These are phyloP conservation scores for Aspergillus nomiae DNA, from an alignment of 2,329 filamentous ascomycete species.

Conservation along the genomic window DNA sequence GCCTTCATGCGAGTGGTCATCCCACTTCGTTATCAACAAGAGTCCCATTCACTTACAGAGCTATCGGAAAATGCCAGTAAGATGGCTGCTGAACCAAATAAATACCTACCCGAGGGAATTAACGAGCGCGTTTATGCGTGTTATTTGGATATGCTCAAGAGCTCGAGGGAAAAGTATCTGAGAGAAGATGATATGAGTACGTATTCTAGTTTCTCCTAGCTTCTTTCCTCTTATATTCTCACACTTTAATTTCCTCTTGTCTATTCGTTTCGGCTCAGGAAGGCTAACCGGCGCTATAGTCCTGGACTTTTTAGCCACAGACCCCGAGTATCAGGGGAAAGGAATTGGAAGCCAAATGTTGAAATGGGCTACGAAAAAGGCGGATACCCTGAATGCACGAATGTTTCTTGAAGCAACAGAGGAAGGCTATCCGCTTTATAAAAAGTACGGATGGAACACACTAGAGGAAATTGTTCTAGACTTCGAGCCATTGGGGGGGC, in stretches of 20 bases:
- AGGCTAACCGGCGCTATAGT: constrained; percentile 4
- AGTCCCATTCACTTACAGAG: constrained; percentile 1
- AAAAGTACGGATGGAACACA: constrained; percentile 50
- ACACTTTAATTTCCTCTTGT: background rate
- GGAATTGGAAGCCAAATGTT: constrained; percentile 18
- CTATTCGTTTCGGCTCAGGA: background rate
- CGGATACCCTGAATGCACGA: constrained; percentile 47
- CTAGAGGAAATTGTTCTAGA: constrained; percentile 42
- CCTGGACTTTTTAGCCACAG: constrained; percentile 19
- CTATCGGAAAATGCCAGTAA: constrained; percentile 48
- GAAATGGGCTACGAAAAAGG: constrained; percentile 51
- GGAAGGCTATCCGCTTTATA: constrained; percentile 51
- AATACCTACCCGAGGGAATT: constrained; percentile 27
- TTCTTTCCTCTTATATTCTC: background rate
- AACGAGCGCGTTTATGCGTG: constrained; percentile 45
- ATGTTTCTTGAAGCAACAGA: constrained; percentile 56
- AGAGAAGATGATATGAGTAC: constrained; percentile 18
- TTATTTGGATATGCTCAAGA: constrained; percentile 21
- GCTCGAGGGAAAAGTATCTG: constrained; percentile 3
- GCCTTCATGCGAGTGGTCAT: constrained; percentile 54
- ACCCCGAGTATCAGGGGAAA: constrained; percentile 14
- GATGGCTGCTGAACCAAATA: background rate
- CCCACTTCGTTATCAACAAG: background rate
- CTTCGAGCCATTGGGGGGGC: constrained; percentile 28
- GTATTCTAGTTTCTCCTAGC: background rate